Base-by-base conservation (phyloP, 345 rosid genomes). In the Melaleuca alternifolia region DNA sequence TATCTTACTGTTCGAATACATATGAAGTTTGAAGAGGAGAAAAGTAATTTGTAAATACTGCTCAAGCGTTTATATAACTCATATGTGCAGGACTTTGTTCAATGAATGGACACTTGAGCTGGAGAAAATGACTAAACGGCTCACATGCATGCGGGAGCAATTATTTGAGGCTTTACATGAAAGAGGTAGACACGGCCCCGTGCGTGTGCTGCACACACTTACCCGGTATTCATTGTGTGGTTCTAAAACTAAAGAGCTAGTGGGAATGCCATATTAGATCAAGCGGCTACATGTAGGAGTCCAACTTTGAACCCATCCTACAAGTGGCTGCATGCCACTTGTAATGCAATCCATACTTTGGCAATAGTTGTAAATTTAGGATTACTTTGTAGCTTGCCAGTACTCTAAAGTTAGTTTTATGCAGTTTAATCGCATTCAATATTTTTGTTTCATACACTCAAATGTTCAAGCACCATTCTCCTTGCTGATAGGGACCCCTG, bases 91-190 rank as follows among this genome's bases (percentile, higher is more conserved):
- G 87, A 85, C 90, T 50, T 61, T 91, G 87, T 91, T 89, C 83
- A 87, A 79, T 85, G 91, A 91, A 75, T 93, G 94, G 94, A 88
- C 87, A 50, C 53, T 84, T 16, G 94, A 93, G 89, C 50, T 93
- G 91, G 92, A 88, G 90, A 86, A 85, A 50, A 91, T 93, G 94
- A 86, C 89, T 28, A 88, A 88, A 61, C 92, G 94, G 46, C 84
- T 93, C 26, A 87, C 90, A 62, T 86, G 84, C 89, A 86, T 89
- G 91, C 92, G 94, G 51, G 87, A 81, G 52, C 90, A 90, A 85
- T 89, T 93, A 41, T 88, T 84, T 87, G 88, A 87, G 54, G 93
- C 92, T 24, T 84, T 93, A 85, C 85, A 51, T 51, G 88, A 89
- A 85, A 91, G 89, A 91, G 94, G 94, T 91, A 87, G 83, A 2